Base-by-base conservation (phyloP, 2,329 filamentous ascomycete genomes). In the Fusarium acutatum region DNA sequence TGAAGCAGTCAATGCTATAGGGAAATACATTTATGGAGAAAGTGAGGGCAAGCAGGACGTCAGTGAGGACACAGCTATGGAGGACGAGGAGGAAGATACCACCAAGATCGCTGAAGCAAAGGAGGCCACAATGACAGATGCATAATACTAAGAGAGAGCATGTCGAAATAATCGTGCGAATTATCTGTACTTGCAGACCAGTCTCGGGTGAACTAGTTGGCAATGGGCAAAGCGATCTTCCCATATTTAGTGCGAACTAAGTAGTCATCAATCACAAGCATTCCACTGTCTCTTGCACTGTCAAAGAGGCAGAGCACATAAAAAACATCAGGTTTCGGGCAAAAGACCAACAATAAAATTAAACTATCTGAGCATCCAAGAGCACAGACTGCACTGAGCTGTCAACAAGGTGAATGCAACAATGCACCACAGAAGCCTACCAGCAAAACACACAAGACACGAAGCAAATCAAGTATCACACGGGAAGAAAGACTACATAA, bases 11-110 rank as follows among this genome's bases (percentile, higher is more conserved):
- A 72, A 75, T 18, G 49, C 60, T 11, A 58, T 84, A 8, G 62
- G 66, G 6, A 73, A 74, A 12, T 81, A 76, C 60, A 75, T 83
- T 24, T 83, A 79, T 35, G 68, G 70, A 32, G 69, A 62, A 37
- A 63, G 49, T 13, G 59, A 46, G 20, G 67, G 50, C 18, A 71
- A 60, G 18, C 70, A 68, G 18, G 63, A 43, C 22, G 65, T 64
- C 6, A 67, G 61, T 7, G 71, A 71, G 22, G 78, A 79, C 49
- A 57, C 67, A 24, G 56, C 54, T n/a, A 78, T 77, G 76, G 64
- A 77, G 38, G 71, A 73, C 38, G 34, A 32, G 7, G 64, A 74
- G 18, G 63, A 67, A 41, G 44, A 38, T 13, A 49, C 34, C 22
- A 46, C 53, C 11, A 60, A 67, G 24, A 46, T 22, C 24, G 46